Evolutionary conservation across 2,329 filamentous ascomycete species (phyloP), one percentile per base, ranked within the genome.

Genomic region (Calonectria ilicicola): DNA sequence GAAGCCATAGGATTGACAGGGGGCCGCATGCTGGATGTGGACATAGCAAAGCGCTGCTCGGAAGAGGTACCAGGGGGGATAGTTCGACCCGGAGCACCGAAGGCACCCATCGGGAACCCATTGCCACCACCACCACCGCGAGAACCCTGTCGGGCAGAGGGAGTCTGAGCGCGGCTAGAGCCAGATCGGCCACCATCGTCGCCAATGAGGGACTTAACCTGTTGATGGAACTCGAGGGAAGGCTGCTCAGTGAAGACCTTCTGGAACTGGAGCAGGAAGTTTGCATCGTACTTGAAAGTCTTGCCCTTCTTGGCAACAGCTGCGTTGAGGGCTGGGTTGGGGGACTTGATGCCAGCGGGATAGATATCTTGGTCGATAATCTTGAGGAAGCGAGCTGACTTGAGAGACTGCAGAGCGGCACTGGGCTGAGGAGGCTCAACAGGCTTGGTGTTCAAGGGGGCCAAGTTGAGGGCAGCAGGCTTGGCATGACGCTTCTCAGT

Each of bases 211-310:
- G 85, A 94, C 93, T 90, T 96, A 89, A 99, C 92, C 81, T 97
- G 96, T 76, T 93, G 89, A 81, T 97, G 94, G 91, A 98, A 99
- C 81, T 98, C 96, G 51, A 96, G 85, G 0, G 95, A 98, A 17
- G 97, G 97, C 86, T 98, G 97, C 88, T 99, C 97, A 75, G 95
- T 97, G 86, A 98, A 99, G 23, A 98, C 95, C 79, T 91, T 91
- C 86, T 98, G 95, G 89, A 99, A 99, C 82, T 99, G 97, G 35
- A 99, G 89, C 85, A 99, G 87, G 88, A 99, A 99, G 79, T 93
- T 93, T 80, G 96, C 94, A 85, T 98, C 95, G 84, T 99, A 99
- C 84, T 97, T 96, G 88, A 97, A 98, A 49, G 92, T 93, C 83
- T 92, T 93, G 73, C 91, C 92, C 86, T 96, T 96, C 84, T 93